Evolutionary conservation across 2,329 filamentous ascomycete species (phyloP).

Genomic region (Arthrobotrys pseudoclavata): DNA sequence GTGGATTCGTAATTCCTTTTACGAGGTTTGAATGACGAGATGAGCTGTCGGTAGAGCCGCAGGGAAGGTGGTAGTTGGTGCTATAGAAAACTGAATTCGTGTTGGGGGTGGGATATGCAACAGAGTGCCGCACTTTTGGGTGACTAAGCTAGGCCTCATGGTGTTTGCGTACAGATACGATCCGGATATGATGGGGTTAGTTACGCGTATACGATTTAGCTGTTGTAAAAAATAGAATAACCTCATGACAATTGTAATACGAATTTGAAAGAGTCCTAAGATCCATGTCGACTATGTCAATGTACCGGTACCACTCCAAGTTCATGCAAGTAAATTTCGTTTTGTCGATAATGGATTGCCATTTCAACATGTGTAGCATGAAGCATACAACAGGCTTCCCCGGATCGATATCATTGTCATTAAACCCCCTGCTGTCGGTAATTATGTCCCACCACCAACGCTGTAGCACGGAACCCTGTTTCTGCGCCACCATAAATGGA

Average conservation of each 20-base stretch:
- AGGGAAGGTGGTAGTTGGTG: slow-evolving; percentile 35
- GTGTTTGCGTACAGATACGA: slow-evolving; percentile 14
- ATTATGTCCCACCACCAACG: slow-evolving; percentile 19
- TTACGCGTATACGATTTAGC: not conserved
- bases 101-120: slow-evolving; percentile 35
- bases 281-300: no score
- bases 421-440: slow-evolving; percentile 8
- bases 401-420: not conserved
- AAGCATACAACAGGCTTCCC: slow-evolving; percentile 4
- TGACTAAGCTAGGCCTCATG: slow-evolving; percentile 19
- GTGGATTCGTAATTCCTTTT: slow-evolving; percentile 5
- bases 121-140: slow-evolving; percentile 27
- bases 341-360: no score
- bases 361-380: no score
- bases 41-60: not conserved
- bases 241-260: not conserved
- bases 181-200: slow-evolving; percentile 10
- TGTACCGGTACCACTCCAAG: no score
- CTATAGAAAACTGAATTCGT: not conserved
- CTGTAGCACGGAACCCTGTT: slow-evolving; percentile 31
- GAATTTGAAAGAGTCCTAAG: no score
- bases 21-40: not conserved
- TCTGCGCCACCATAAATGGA: no score
- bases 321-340: no score
- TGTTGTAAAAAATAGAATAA: slow-evolving; percentile 16